A percentile compares a stretch with the other conserved stretches of the same genome.
Evolutionary conservation across 1,284 basidiomycete species (phyloP).

Genomic region (Melanopsichium pennsylvanicum): DNA sequence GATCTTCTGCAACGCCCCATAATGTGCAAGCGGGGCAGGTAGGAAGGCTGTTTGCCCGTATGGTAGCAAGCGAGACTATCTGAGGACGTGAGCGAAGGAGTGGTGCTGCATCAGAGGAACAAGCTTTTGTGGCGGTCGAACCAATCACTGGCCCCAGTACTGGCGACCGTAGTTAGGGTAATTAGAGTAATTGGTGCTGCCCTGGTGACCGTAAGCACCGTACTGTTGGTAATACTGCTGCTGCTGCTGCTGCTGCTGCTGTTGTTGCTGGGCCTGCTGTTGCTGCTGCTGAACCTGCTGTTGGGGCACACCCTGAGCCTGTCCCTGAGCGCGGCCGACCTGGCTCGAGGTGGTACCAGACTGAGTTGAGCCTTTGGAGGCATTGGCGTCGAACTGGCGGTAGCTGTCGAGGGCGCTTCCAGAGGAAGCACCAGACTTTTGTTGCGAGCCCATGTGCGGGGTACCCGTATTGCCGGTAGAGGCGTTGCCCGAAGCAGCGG

Average conservation of each 20-base stretch:
- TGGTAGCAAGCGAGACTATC: not conserved
- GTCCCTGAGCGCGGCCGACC: slow-evolving; percentile 38
- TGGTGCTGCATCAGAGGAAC: slow-evolving; percentile 1
- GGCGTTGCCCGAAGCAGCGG: slow-evolving; percentile 27
- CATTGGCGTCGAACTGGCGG: slow-evolving; percentile 46
- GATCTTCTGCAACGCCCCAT: not conserved
- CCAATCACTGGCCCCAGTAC: slow-evolving; percentile 59
- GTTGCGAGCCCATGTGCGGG: slow-evolving; percentile 47
- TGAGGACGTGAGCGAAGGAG: slow-evolving; percentile 1
- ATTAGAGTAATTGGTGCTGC: slow-evolving; percentile 54
- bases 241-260: slow-evolving; percentile 54
- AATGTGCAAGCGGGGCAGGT: not conserved
- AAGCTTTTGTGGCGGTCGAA: not conserved
- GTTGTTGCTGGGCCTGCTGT: slow-evolving; percentile 41
- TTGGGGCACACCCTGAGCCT: slow-evolving; percentile 37
- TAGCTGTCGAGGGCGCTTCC: slow-evolving; percentile 47
- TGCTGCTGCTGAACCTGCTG: slow-evolving; percentile 44
- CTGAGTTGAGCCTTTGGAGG: slow-evolving; percentile 33
- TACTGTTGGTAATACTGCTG: slow-evolving; percentile 63
- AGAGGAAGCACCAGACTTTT: slow-evolving; percentile 41
- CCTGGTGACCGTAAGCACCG: slow-evolving; percentile 58
- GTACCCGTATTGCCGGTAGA: slow-evolving; percentile 36
- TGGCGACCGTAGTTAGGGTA: slow-evolving; percentile 57
- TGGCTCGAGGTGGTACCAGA: slow-evolving; percentile 23
- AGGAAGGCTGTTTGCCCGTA: not conserved